These are phyloP conservation scores for Hypholoma fasciculare DNA, from an alignment of 768 basidiomycete species.

Conservation along the genomic window DNA sequence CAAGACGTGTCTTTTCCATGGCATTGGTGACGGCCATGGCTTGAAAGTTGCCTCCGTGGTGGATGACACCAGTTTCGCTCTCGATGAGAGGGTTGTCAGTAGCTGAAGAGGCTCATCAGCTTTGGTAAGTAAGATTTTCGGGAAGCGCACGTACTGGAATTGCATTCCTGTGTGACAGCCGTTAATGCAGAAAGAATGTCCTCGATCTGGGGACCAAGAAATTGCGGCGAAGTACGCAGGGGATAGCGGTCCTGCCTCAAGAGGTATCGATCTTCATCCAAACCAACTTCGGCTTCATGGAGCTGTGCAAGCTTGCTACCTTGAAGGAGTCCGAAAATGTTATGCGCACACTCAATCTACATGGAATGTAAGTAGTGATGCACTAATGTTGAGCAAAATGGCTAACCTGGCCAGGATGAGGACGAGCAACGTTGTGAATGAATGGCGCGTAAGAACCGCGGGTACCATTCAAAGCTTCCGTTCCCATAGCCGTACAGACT, in stretches of 20 bases:
- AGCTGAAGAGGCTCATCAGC: constrained; percentile 36
- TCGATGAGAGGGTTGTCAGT: constrained; percentile 85
- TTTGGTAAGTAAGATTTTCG: not conserved
- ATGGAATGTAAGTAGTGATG: not conserved
- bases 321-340: constrained; percentile 59
- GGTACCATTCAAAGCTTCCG: constrained; percentile 71
- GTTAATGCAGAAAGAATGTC: constrained; percentile 65
- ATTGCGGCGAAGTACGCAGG: constrained; percentile 72
- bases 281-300: constrained; percentile 63
- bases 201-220: constrained; percentile 78
- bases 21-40: constrained; percentile 76
- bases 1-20: constrained; percentile 86
- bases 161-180: constrained; percentile 69
- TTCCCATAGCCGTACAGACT: constrained; percentile 77
- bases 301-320: constrained; percentile 59
- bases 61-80: constrained; percentile 59
- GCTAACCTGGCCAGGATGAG: constrained; percentile 73
- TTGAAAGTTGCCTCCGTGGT: constrained; percentile 89
- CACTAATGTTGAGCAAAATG: not conserved
- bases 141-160: constrained; percentile 58
- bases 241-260: constrained; percentile 77
- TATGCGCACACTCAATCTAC: constrained; percentile 64
- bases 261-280: constrained; percentile 66
- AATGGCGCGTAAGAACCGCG: constrained; percentile 67
- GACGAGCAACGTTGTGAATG: constrained; percentile 72